Evolutionary conservation across 2,329 filamentous ascomycete genomes (phyloP).

Genomic region (Stenocarpella maydis): DNA sequence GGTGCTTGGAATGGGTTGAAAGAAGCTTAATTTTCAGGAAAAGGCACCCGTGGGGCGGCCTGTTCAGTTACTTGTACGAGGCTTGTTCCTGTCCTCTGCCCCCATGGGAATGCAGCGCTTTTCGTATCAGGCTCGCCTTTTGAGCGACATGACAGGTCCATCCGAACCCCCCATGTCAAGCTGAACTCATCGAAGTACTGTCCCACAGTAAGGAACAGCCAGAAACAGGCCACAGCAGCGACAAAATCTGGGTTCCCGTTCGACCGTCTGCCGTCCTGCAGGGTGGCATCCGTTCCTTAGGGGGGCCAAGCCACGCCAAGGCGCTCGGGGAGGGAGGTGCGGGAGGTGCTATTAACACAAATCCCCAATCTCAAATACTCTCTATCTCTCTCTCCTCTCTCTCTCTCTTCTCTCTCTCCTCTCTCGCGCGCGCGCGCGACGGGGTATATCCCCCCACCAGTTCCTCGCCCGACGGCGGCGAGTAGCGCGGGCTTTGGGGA

Average conservation of each 20-base stretch:
- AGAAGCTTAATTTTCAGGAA: constrained; percentile 3
- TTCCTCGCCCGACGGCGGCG: background rate
- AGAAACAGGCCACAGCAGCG: background rate
- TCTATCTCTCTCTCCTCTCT: no score
- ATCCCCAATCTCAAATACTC: no score
- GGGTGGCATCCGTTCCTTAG: background rate
- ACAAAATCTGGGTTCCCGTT: constrained; percentile 13
- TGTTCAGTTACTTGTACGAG: constrained; percentile 22
- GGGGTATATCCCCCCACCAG: no score
- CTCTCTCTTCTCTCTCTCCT: no score
- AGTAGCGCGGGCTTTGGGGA: background rate
- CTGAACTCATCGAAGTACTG: constrained; percentile 9
- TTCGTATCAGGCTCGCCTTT: background rate
- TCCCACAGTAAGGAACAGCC: constrained; percentile 6
- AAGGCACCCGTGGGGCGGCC: constrained; percentile 1
- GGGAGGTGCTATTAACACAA: constrained; percentile 9
- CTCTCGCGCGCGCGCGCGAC: no score
- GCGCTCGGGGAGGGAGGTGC: background rate
- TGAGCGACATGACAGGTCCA: background rate
- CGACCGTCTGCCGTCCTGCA: constrained; percentile 13
- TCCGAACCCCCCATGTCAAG: constrained; percentile 4
- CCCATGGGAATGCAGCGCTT: background rate
- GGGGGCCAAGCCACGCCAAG: constrained; percentile 20
- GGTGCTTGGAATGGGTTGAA: constrained; percentile 6
- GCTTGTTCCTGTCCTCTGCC: background rate